A percentile compares a stretch with the other conserved stretches of the same genome.
phyloP scores from a whole-genome alignment of 371 early-diverging fungal genomes.

The Basidiobolus meristosporus region DNA sequence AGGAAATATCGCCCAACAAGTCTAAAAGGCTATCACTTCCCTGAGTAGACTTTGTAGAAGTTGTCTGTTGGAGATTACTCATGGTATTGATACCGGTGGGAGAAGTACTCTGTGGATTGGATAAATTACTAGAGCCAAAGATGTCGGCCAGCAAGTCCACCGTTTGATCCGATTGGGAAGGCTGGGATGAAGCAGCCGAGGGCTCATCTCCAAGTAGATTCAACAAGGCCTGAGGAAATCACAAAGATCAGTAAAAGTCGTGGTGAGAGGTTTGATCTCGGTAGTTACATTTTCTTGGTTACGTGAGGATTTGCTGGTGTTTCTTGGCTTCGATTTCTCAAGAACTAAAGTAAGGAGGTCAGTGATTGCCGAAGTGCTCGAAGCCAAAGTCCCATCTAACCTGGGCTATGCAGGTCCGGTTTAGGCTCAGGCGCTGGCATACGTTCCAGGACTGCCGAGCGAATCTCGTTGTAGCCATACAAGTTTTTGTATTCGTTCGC shows the following conservation, averaged over 20 bases:
- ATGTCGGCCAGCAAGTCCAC: constrained; percentile 67
- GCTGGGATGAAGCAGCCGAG: constrained; percentile 12
- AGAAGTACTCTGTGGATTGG: constrained; percentile 4
- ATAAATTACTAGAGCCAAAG: constrained; percentile 17
- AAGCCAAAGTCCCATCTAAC: no score
- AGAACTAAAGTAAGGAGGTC: no score
- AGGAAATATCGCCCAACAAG: constrained; percentile 1
- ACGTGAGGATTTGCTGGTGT: neutral
- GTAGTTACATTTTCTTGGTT: neutral
- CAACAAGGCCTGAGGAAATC: constrained; percentile 29
- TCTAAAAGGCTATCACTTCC: neutral
- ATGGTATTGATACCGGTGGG: constrained; percentile 3
- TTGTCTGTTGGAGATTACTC: neutral
- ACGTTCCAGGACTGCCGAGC: constrained; percentile 74
- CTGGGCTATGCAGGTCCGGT: constrained; percentile 3
- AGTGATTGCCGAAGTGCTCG: no score
- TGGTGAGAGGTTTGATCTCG: neutral
- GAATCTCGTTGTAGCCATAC: constrained; percentile 48
- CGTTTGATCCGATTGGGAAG: constrained; percentile 13
- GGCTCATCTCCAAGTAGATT: constrained; percentile 68
- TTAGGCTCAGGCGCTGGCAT: constrained; percentile 77
- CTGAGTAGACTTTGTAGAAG: neutral
- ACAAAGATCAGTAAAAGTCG: neutral
- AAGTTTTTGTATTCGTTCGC: constrained; percentile 76
- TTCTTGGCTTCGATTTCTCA: neutral